Evolutionary conservation across 169 alveolate species (phyloP), one percentile per base, ranked within the genome.

Genomic region (Plasmodium cynomolgi): DNA sequence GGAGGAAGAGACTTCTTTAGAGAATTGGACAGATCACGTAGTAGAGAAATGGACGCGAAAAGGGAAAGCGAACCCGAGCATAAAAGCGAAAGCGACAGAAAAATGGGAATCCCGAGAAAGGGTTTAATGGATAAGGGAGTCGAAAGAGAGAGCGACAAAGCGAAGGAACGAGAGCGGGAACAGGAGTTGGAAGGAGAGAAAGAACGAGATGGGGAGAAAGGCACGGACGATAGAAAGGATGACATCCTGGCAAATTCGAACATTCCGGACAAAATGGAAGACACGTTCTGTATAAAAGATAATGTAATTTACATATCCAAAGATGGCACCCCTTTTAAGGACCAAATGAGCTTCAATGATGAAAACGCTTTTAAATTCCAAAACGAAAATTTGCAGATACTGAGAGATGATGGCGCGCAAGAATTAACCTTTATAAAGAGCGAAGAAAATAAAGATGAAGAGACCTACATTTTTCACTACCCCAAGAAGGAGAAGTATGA

Each of bases 381-480:
- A 15, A 91, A 72, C 1, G 84, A 91, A 3, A 33, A 81, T 71
- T 31, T 83, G 33, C 20, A 47, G 77, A 39, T 82, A 15, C 26
- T 91, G 62, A 39, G 41, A 83, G 79, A 91, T 91, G 95, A 91
- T 39, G 34, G 47, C n/a, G 26, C 20, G 29, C 84, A 83, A 72
- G 95, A 91, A 82, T 91, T 91, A 82, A 91, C 95, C 4, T 71
- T 91, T 82, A 82, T 91, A 31, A 82, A 81, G 54, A 91, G n/a
- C 26, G 33, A 71, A 54, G 71, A 81, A 47, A 91, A 68, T 29
- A 34, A 31, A 11, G 80, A 73, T 72, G 85, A 81, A 72, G 95
- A 91, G 77, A 82, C 83, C 34, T 91, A 91, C 62, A 26, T 91
- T 29, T 91, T 82, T 50, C 81, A 91, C 37, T 73, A 82, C 75